phyloP scores from a whole-genome alignment of 2,329 filamentous ascomycete genomes.

The Tricladium varicosporioides region DNA sequence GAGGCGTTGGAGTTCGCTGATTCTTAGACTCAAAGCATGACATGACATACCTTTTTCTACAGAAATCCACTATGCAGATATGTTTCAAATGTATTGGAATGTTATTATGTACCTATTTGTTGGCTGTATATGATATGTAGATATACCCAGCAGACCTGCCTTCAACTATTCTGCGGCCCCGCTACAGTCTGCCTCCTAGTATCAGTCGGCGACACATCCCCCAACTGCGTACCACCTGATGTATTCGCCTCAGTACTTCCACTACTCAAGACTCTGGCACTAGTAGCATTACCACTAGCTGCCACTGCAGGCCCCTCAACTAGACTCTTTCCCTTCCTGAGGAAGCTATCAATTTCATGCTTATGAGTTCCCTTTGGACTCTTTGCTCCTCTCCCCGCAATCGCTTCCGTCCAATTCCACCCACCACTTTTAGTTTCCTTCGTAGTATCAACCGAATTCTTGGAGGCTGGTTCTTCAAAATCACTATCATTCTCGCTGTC shows the following conservation, averaged over 20 bases:
- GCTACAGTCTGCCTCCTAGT: too few relatives aligned
- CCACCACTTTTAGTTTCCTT: constrained; percentile 27
- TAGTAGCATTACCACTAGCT: constrained; percentile 6
- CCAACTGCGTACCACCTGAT: neutral
- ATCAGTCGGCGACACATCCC: neutral
- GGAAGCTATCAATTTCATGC: constrained; percentile 25
- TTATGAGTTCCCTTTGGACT: constrained; percentile 26
- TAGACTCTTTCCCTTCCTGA: constrained; percentile 13
- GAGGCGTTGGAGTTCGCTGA: too few relatives aligned
- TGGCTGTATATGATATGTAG: too few relatives aligned
- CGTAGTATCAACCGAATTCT: constrained; percentile 23
- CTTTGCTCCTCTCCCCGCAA: constrained; percentile 43
- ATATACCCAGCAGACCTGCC: too few relatives aligned
- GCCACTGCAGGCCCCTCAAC: neutral
- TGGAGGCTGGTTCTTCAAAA: constrained; percentile 33
- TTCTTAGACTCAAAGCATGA: too few relatives aligned
- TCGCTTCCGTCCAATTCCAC: constrained; percentile 56
- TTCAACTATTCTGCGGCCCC: too few relatives aligned
- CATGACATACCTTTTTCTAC: too few relatives aligned
- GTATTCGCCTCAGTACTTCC: constrained; percentile 1
- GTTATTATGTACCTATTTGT: too few relatives aligned
- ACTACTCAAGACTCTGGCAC: constrained; percentile 3
- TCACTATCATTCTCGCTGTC: constrained; percentile 51
- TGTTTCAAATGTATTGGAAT: too few relatives aligned
- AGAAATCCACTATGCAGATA: too few relatives aligned